A percentile compares a stretch with the other conserved stretches of the same genome.
phyloP scores from a whole-genome alignment of 306 rosid species.

The Castanopsis chinensis region DNA sequence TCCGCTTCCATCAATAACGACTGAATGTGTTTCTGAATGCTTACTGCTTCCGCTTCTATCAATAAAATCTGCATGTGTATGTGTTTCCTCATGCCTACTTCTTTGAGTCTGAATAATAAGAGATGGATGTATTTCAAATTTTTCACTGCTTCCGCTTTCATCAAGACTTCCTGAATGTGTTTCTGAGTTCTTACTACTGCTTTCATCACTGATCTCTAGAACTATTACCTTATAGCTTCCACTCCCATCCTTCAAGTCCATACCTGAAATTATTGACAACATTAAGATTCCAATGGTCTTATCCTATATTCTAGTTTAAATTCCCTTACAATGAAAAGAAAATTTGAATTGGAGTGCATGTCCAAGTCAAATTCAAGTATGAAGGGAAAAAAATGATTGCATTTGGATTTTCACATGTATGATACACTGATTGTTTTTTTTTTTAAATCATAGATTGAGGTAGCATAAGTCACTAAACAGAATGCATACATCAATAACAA shows the following conservation, averaged over 20 bases:
- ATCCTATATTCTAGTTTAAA: not conserved
- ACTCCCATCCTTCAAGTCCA: conserved; percentile 23
- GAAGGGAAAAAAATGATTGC: not conserved
- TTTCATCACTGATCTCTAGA: conserved; percentile 25
- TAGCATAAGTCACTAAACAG: not conserved
- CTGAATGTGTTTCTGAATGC: not conserved
- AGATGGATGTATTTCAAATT: not conserved
- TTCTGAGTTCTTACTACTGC: conserved; percentile 9
- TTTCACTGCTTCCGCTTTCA: conserved; percentile 7
- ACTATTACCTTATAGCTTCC: conserved; percentile 13
- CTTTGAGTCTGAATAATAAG: conserved; percentile 17
- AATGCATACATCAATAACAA: not conserved
- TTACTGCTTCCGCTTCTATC: conserved; percentile 12
- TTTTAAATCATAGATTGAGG: not conserved
- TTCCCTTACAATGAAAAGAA: not conserved
- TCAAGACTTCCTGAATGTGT: conserved; percentile 6
- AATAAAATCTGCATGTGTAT: conserved; percentile 16
- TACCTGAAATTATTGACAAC: conserved; percentile 7
- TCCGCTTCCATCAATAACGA: conserved; percentile 8
- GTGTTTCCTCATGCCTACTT: conserved; percentile 18
- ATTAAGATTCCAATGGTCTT: not conserved
- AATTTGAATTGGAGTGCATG: conserved; percentile 3
- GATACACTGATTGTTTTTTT: not conserved
- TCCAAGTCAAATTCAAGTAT: conserved; percentile 7
- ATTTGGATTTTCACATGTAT: not conserved